Evolutionary conservation across 805 yeast genomes (phyloP).

Genomic region (Lipomyces oligophaga): DNA sequence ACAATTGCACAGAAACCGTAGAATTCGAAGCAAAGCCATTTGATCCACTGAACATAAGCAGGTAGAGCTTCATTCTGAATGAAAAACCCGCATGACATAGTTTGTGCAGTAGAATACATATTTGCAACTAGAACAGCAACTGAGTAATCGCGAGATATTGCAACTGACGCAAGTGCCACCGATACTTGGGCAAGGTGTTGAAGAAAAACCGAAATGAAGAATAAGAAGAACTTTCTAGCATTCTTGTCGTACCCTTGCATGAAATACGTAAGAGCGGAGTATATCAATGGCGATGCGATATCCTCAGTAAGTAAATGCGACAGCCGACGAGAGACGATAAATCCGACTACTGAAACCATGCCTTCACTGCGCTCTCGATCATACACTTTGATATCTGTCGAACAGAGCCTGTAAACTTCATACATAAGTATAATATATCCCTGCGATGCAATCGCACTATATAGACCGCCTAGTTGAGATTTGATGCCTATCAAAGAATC

Average conservation of each 20-base stretch:
- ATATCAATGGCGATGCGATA: constrained; percentile 55
- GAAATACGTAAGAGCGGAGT: constrained; percentile 61
- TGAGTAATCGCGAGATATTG: constrained; percentile 58
- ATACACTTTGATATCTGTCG: constrained; percentile 51
- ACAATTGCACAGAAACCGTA: constrained; percentile 67
- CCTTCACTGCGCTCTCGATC: constrained; percentile 71
- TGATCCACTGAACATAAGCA: constrained; percentile 81
- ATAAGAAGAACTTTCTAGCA: constrained; percentile 53
- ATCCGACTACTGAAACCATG: constrained; percentile 63
- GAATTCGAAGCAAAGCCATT: constrained; percentile 69
- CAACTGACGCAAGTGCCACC: constrained; percentile 50
- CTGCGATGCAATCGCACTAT: constrained; percentile 52
- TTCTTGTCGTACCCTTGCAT: constrained; percentile 67
- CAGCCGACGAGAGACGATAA: constrained; percentile 59
- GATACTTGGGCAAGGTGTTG: constrained; percentile 55
- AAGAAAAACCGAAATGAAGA: constrained; percentile 56
- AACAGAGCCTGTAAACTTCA: constrained; percentile 57
- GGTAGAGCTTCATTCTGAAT: constrained; percentile 72
- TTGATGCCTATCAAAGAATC: constrained; percentile 61
- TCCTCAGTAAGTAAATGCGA: constrained; percentile 69
- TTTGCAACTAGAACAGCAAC: constrained; percentile 60
- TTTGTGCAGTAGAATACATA: constrained; percentile 62
- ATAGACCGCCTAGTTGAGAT: constrained; percentile 51
- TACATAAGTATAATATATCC: constrained; percentile 54
- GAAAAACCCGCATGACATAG: constrained; percentile 77